Evolutionary conservation across 164 flowering plant genomes (phyloP).

Genomic region (Nymphaea thermarum): DNA sequence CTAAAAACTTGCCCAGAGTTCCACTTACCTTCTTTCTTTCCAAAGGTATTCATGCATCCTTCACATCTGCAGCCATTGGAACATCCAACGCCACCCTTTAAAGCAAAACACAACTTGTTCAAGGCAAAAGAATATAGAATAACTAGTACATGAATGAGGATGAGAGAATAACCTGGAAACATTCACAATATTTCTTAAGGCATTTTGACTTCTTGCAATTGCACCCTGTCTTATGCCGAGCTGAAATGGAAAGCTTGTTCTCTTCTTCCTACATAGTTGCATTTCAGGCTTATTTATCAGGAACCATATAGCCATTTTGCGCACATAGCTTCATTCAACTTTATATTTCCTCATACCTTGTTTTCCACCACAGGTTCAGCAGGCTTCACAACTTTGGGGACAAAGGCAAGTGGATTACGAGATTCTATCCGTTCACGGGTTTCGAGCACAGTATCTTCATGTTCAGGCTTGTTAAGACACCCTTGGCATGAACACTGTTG

Average conservation of each 20-base stretch:
- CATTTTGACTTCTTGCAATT: constrained; percentile 98
- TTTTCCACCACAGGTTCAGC: constrained; percentile 16
- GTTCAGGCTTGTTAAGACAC: constrained; percentile 53
- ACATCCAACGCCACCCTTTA: constrained; percentile 96
- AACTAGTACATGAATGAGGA: constrained; percentile 3
- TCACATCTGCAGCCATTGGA: constrained; percentile 93
- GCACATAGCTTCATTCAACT: no score
- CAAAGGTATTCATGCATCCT: constrained; percentile 79
- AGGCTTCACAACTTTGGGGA: constrained; percentile 57
- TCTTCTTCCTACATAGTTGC: constrained; percentile 51
- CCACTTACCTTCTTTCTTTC: constrained; percentile 67
- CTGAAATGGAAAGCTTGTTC: constrained; percentile 84
- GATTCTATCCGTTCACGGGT: constrained; percentile 63
- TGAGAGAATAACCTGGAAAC: constrained; percentile 75
- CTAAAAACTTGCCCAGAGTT: not conserved
- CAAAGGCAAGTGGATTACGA: constrained; percentile 73
- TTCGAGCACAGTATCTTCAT: constrained; percentile 51
- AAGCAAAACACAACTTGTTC: constrained; percentile 2
- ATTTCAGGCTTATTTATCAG: not conserved
- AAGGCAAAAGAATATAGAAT: constrained; percentile 11
- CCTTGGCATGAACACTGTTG: constrained; percentile 63
- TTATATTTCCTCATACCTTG: constrained; percentile 23
- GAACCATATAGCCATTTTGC: not conserved
- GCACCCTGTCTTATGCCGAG: constrained; percentile 97
- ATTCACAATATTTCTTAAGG: constrained; percentile 95